Evolutionary conservation across 768 basidiomycete genomes (phyloP).

Genomic region (Thelephora aurantiotincta): DNA sequence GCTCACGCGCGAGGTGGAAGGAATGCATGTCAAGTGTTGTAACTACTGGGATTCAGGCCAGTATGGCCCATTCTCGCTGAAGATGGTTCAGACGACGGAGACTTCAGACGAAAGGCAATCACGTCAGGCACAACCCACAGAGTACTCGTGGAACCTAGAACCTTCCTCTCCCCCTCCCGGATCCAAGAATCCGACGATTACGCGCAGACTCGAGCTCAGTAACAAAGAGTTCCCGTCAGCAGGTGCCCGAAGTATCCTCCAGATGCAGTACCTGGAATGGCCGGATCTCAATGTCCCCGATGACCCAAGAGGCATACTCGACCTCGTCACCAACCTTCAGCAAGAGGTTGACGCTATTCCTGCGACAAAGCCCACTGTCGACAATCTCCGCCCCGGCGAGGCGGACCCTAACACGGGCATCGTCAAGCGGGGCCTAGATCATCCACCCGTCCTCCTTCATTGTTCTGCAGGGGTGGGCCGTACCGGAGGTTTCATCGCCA

Average conservation of each 20-base stretch:
- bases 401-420: slow-evolving; percentile 40
- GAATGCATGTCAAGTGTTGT: slow-evolving; percentile 80
- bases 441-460: slow-evolving; percentile 62
- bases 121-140: slow-evolving; percentile 8
- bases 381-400: slow-evolving; percentile 3
- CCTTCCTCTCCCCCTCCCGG: background rate
- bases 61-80: slow-evolving; percentile 62
- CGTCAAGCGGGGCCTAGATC: slow-evolving; percentile 34
- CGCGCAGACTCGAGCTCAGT: slow-evolving; percentile 54
- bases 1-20: slow-evolving; percentile 89
- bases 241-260: slow-evolving; percentile 55
- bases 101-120: slow-evolving; percentile 21
- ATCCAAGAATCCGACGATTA: slow-evolving; percentile 22
- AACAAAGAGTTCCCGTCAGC: slow-evolving; percentile 46
- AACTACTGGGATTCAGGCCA: slow-evolving; percentile 66
- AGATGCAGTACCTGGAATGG: slow-evolving; percentile 91
- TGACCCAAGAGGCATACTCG: slow-evolving; percentile 60
- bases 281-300: slow-evolving; percentile 94
- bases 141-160: background rate
- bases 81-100: slow-evolving; percentile 33
- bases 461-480: slow-evolving; percentile 94
- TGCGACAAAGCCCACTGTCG: slow-evolving; percentile 6
- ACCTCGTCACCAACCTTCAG: slow-evolving; percentile 63
- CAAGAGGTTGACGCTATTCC: slow-evolving; percentile 12
- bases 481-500: slow-evolving; percentile 86